These are phyloP conservation scores for Kwoniella bestiolae DNA, from an alignment of 768 basidiomycete species.

Conservation along the genomic window DNA sequence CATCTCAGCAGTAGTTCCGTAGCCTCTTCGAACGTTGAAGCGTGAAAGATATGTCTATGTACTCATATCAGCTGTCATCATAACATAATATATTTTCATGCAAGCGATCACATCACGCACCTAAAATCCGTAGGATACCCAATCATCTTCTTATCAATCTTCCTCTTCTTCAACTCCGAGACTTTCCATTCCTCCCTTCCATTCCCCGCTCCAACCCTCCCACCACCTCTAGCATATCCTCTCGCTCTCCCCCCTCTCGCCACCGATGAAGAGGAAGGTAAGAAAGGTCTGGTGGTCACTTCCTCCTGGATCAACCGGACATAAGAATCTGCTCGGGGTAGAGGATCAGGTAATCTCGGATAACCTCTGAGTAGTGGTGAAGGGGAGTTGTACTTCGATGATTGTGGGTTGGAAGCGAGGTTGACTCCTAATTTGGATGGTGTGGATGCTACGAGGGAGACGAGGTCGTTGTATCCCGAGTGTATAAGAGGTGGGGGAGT, in stretches of 20 bases:
- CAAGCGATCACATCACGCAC: too few species aligned
- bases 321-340: slow-evolving; percentile 8
- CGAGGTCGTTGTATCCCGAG: slow-evolving; percentile 41
- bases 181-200: slow-evolving; percentile 24
- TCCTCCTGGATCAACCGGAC: slow-evolving; percentile 3
- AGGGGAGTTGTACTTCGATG: slow-evolving; percentile 1
- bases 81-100: too few species aligned
- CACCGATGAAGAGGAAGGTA: background rate
- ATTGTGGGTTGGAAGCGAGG: slow-evolving; percentile 11
- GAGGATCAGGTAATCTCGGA: slow-evolving; percentile 3
- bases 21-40: slow-evolving; percentile 54
- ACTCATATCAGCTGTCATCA: background rate
- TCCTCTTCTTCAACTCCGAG: slow-evolving; percentile 34
- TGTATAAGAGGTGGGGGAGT: slow-evolving; percentile 31
- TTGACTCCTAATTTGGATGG: slow-evolving; percentile 31
- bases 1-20: slow-evolving; percentile 54
- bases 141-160: slow-evolving; percentile 52
- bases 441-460: slow-evolving; percentile 37
- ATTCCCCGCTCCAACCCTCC: slow-evolving; percentile 4
- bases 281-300: background rate
- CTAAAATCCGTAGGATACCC: slow-evolving; percentile 54
- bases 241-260: slow-evolving; percentile 15
- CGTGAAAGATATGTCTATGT: slow-evolving; percentile 54
- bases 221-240: slow-evolving; percentile 14
- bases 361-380: slow-evolving; percentile 1